Evolutionary conservation across 192 early-diverging fungal genomes (phyloP).

Genomic region (Umbelopsis sp.): DNA sequence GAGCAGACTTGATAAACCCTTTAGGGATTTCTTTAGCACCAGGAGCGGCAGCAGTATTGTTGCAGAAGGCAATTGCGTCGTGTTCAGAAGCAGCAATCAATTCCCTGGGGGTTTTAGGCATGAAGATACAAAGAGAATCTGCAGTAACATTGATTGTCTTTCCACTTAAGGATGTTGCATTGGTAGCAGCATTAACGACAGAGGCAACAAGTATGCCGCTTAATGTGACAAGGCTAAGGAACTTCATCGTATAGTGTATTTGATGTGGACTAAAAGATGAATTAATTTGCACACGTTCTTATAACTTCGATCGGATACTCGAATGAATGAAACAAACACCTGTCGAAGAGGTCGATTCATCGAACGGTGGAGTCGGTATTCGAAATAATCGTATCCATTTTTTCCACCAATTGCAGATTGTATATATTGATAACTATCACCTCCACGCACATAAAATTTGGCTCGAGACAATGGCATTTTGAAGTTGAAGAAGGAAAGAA

Average conservation of each 20-base stretch:
- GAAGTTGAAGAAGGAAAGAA: too few relatives aligned
- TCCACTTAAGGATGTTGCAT: background rate
- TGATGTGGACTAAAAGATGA: background rate
- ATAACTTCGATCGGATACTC: background rate
- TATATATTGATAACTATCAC: background rate
- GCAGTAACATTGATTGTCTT: background rate
- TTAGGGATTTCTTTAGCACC: conserved; percentile 39
- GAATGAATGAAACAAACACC: conserved; percentile 6
- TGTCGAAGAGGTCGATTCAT: background rate
- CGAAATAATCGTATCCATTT: background rate
- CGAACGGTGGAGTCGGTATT: background rate
- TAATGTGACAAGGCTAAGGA: background rate
- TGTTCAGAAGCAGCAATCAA: conserved; percentile 47
- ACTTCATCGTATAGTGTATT: background rate
- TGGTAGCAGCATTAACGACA: background rate
- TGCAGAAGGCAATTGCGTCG: conserved; percentile 47
- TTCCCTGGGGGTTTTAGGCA: conserved; percentile 44
- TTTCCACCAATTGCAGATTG: background rate
- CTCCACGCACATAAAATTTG: too few relatives aligned
- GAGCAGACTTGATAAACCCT: conserved; percentile 30
- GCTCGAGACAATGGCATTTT: too few relatives aligned
- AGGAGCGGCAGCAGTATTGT: conserved; percentile 29
- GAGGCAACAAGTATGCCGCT: background rate
- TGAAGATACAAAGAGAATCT: conserved; percentile 30
- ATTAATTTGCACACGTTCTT: background rate